Conservation (phyloP, 805 yeast species). For the Candida nanaspora region DNA sequence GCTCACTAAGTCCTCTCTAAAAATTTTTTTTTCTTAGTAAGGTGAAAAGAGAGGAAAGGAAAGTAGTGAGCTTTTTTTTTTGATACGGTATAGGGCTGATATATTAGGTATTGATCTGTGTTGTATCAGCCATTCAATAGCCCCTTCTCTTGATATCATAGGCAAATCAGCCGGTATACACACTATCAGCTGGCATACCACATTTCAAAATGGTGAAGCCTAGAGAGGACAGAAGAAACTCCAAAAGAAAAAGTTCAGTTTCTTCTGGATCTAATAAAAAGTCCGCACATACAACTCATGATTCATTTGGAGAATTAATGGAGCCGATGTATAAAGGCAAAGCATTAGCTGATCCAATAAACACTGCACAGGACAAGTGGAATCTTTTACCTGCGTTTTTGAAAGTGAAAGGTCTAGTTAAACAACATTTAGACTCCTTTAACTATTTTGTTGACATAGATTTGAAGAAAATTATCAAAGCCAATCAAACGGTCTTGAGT, state of each 20-base stretch:
- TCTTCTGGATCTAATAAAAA: not conserved
- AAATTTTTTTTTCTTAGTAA: not conserved
- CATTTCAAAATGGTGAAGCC: not conserved
- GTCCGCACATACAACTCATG: conserved; percentile 15
- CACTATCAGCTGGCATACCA: too few species aligned
- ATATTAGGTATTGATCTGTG: not conserved
- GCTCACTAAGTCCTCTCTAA: not conserved
- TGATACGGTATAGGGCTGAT: too few species aligned
- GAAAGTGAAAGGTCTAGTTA: conserved; percentile 91
- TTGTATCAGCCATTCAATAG: too few species aligned
- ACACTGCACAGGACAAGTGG: conserved; percentile 96
- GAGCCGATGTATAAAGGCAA: conserved; percentile 84
- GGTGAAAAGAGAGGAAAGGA: too few species aligned
- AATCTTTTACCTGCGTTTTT: conserved; percentile 90
- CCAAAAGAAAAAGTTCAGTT: not conserved
- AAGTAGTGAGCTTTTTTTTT: too few species aligned
- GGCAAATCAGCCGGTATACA: too few species aligned
- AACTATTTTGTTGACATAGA: conserved; percentile 93
- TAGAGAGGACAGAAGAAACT: not conserved
- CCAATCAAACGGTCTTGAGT: conserved; percentile 80
- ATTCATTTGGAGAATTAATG: conserved; percentile 67
- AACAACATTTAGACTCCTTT: conserved; percentile 97
- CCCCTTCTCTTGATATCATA: too few species aligned
- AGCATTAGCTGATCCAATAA: conserved; percentile 75
- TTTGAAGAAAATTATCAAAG: conserved; percentile 83